Evolutionary conservation across 116 monocot species (phyloP).

Genomic region (Iris pallida): DNA sequence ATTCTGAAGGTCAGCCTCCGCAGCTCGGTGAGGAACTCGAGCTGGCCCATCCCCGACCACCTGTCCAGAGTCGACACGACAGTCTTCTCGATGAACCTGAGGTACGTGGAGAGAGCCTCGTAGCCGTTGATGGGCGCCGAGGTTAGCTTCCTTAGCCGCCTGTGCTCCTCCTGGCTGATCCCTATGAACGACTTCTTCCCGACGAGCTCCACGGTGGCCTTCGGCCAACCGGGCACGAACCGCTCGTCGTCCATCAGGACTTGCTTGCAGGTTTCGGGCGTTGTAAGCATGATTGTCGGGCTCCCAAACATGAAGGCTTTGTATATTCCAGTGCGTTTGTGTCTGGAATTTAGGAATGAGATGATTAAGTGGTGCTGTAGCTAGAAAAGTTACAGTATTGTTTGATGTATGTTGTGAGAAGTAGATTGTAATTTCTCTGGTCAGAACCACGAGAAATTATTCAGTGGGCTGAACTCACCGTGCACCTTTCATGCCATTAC

Average conservation of each 20-base stretch:
- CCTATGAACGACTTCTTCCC: constrained; percentile 74
- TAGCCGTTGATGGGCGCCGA: constrained; percentile 73
- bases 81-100: constrained; percentile 67
- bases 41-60: constrained; percentile 60
- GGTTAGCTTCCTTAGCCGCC: constrained; percentile 60
- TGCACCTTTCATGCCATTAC: too few species aligned
- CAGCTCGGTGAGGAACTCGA: constrained; percentile 89
- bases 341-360: constrained; percentile 26
- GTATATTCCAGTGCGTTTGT: constrained; percentile 61
- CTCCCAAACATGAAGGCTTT: constrained; percentile 83
- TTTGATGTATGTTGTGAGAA: too few species aligned
- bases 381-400: too few species aligned
- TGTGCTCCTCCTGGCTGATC: constrained; percentile 64
- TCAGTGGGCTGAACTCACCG: too few species aligned
- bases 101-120: constrained; percentile 78
- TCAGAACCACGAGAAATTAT: too few species aligned
- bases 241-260: constrained; percentile 73
- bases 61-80: constrained; percentile 44
- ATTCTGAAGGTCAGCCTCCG: constrained; percentile 75
- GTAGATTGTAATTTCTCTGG: too few species aligned
- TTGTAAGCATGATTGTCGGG: constrained; percentile 70
- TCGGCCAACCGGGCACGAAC: constrained; percentile 79
- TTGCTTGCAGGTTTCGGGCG: constrained; percentile 57
- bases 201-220: constrained; percentile 52
- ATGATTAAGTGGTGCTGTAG: too few species aligned